Conservation (phyloP, 140 eudicot species). For the Senecio squalidus region DNA sequence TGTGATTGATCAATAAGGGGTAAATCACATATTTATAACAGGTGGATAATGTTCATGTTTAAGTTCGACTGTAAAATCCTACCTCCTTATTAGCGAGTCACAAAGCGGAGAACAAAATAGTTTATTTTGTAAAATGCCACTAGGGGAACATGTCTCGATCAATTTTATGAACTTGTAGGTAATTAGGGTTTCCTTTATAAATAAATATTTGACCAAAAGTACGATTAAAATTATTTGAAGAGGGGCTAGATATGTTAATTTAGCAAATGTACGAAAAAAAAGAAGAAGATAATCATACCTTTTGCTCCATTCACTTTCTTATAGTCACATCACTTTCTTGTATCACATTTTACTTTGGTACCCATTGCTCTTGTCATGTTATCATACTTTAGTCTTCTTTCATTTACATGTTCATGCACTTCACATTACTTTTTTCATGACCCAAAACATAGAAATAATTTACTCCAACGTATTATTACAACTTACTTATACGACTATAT, state of each 20-base stretch:
- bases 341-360: slow-evolving; percentile 22
- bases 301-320: slow-evolving; percentile 13
- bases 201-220: slow-evolving; percentile 21
- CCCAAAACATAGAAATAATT: background rate
- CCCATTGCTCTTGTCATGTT: slow-evolving; percentile 19
- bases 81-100: too few species aligned
- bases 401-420: slow-evolving; percentile 15
- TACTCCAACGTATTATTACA: background rate
- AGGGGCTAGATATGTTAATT: too few species aligned
- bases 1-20: too few species aligned
- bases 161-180: slow-evolving; percentile 17
- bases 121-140: slow-evolving; percentile 27
- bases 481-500: background rate
- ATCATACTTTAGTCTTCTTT: slow-evolving; percentile 5
- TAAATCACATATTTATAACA: too few species aligned
- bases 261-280: too few species aligned
- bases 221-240: background rate
- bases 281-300: too few species aligned
- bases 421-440: background rate
- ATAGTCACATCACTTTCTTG: slow-evolving; percentile 11
- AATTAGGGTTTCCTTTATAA: slow-evolving; percentile 14
- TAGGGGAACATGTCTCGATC: slow-evolving; percentile 28
- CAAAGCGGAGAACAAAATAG: slow-evolving; percentile 10
- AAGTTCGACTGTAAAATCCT: too few species aligned
- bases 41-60: too few species aligned